A percentile compares a stretch with the other conserved stretches of the same genome.
These are phyloP conservation scores for Deuterostichococcus epilithicus DNA, from an alignment of 139 green algal species.

Conservation along the genomic window DNA sequence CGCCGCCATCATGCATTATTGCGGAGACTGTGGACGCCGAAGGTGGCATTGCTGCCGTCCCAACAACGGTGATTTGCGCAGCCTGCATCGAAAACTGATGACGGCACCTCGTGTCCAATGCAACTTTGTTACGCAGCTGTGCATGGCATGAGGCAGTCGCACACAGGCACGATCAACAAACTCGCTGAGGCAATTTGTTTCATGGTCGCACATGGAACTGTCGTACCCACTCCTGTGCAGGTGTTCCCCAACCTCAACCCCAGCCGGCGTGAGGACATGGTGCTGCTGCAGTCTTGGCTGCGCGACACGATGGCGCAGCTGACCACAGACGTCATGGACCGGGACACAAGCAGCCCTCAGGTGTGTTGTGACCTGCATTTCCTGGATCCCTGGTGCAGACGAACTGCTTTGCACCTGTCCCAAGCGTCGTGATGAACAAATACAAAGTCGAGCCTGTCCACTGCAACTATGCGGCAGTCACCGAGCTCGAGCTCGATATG, in stretches of 20 bases:
- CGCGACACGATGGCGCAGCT: conserved; percentile 43
- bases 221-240: too few species aligned
- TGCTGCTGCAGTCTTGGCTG: conserved; percentile 46
- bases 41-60: too few species aligned
- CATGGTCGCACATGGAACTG: too few species aligned
- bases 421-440: neutral
- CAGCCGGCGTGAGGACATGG: conserved; percentile 32
- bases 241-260: conserved; percentile 26
- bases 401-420: neutral
- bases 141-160: too few species aligned
- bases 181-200: too few species aligned
- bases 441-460: conserved; percentile 1
- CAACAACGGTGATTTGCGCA: too few species aligned
- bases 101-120: too few species aligned
- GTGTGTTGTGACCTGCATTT: neutral
- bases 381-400: neutral
- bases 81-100: too few species aligned
- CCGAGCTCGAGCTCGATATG: neutral
- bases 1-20: too few species aligned
- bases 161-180: too few species aligned
- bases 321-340: neutral
- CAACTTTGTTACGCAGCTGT: too few species aligned
- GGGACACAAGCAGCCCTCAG: neutral
- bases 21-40: too few species aligned
- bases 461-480: neutral